Evolutionary conservation across 176 grass and related monocot species (phyloP).

Genomic region (Cymbopogon citratus): DNA sequence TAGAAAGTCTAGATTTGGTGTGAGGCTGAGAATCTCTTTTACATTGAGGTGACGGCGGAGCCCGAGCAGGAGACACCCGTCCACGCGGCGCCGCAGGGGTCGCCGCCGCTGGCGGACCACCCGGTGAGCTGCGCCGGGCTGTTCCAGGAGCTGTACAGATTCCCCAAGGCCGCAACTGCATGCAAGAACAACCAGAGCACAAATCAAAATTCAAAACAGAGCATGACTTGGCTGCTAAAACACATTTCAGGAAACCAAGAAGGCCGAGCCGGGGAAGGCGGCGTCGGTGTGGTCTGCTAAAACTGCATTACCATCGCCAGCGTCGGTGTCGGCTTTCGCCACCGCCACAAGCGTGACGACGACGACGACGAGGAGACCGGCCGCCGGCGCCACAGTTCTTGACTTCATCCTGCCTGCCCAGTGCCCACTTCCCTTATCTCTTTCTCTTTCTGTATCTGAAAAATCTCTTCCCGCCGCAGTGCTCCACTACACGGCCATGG

Average conservation of each 20-base stretch:
- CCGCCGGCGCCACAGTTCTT: neutral
- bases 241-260: conserved; percentile 8
- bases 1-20: neutral
- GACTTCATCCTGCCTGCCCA: neutral
- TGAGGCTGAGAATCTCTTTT: neutral
- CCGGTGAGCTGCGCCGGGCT: conserved; percentile 66
- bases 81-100: conserved; percentile 88
- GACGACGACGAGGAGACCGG: neutral
- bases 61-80: conserved; percentile 71
- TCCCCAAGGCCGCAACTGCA: conserved; percentile 63
- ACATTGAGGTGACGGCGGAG: conserved; percentile 79
- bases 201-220: neutral
- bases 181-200: conserved; percentile 12
- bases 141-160: conserved; percentile 70
- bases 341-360: conserved; percentile 12
- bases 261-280: neutral
- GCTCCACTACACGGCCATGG: neutral
- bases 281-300: neutral
- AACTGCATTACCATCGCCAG: conserved; percentile 24
- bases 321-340: conserved; percentile 39
- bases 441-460: neutral
- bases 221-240: neutral
- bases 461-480: neutral
- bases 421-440: too few species aligned
- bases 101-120: conserved; percentile 65